phyloP scores from a whole-genome alignment of 306 rosid species.

The Cicer cuneatum region DNA sequence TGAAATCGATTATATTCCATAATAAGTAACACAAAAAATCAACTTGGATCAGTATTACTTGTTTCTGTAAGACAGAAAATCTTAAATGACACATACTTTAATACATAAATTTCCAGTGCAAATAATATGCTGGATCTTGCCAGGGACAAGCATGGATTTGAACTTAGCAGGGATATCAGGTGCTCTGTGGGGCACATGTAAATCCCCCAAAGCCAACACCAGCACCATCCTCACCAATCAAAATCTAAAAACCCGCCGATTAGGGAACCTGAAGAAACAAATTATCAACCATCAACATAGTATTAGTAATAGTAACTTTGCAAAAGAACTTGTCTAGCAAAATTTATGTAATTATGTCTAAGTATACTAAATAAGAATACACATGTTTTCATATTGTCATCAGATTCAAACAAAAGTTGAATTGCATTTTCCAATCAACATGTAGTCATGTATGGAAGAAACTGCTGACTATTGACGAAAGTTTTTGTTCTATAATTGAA shows the following conservation, averaged over 20 bases:
- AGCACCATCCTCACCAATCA: slow-evolving; percentile 80
- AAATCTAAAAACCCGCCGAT: slow-evolving; percentile 45
- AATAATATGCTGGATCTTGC: slow-evolving; percentile 95
- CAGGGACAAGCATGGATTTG: slow-evolving; percentile 99
- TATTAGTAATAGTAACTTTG: background rate
- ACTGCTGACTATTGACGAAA: background rate
- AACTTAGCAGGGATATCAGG: slow-evolving; percentile 96
- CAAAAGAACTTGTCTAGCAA: background rate
- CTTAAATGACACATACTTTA: slow-evolving; percentile 57
- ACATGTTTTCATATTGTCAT: background rate
- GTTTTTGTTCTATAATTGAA: background rate
- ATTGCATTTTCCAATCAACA: background rate
- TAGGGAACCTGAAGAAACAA: slow-evolving; percentile 42
- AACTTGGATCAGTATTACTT: background rate
- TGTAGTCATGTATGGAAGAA: background rate
- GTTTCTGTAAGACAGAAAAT: slow-evolving; percentile 4
- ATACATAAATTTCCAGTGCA: slow-evolving; percentile 93
- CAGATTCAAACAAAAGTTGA: background rate
- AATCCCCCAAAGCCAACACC: slow-evolving; percentile 97
- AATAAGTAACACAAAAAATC: background rate
- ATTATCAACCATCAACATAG: slow-evolving; percentile 24
- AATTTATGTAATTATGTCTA: background rate
- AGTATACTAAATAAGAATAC: background rate
- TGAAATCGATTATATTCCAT: background rate
- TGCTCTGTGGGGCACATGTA: slow-evolving; percentile 96